Percentiles rank a stretch among this genome's conserved stretches.
Conservation (phyloP, 2,329 filamentous ascomycete genomes). For the Talaromyces sp. region DNA sequence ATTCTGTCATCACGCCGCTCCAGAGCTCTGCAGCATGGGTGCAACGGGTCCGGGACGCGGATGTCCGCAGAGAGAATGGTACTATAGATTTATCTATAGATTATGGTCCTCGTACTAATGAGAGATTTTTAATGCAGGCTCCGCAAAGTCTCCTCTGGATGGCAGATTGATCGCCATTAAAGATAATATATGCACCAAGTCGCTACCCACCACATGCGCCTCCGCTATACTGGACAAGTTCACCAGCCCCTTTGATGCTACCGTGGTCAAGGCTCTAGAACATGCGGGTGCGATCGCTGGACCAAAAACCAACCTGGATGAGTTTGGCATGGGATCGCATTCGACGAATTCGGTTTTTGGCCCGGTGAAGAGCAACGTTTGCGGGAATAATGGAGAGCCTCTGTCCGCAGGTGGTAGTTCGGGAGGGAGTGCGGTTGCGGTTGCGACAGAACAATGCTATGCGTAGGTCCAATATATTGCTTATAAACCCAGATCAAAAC, state of each 20-base stretch:
- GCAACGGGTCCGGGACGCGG: conserved; percentile 34
- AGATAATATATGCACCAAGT: conserved; percentile 68
- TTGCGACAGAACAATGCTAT: conserved; percentile 60
- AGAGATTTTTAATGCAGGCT: conserved; percentile 20
- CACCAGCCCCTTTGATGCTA: conserved; percentile 74
- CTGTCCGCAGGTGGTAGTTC: conserved; percentile 83
- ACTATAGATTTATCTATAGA: conserved; percentile 4
- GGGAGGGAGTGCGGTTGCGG: conserved; percentile 85
- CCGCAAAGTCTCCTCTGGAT: conserved; percentile 34
- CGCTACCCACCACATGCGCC: conserved; percentile 74
- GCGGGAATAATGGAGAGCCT: conserved; percentile 38
- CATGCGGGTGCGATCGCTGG: conserved; percentile 59
- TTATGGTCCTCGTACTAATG: background rate
- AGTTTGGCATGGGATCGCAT: conserved; percentile 93
- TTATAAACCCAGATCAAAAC: background rate
- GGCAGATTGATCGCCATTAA: conserved; percentile 61
- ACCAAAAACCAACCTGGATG: conserved; percentile 90
- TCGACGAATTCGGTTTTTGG: conserved; percentile 65
- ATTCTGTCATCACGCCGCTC: conserved; percentile 39
- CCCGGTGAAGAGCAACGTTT: conserved; percentile 44
- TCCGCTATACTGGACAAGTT: conserved; percentile 70
- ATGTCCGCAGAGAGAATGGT: conserved; percentile 32
- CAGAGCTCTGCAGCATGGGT: conserved; percentile 29
- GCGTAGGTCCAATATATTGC: conserved; percentile 38
- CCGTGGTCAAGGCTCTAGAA: conserved; percentile 67